Evolutionary conservation across 495 filamentous ascomycete species (phyloP), one percentile per base, ranked within the genome.

Genomic region (Neurospora sp.): DNA sequence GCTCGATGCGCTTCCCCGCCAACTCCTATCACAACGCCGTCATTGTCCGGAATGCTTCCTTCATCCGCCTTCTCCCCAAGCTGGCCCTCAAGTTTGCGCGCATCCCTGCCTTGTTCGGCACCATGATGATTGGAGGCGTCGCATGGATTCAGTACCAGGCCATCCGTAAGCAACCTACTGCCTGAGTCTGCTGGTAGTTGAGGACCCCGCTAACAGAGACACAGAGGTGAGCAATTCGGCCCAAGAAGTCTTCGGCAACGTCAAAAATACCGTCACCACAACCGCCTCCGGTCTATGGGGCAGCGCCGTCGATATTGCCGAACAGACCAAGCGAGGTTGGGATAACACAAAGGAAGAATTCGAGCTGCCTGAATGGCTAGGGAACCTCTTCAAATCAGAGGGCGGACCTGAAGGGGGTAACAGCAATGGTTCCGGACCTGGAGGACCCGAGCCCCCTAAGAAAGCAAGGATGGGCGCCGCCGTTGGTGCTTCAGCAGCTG

Each of bases 101-200:
- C 70, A 83, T 98, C 70, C 96, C 96, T 37, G 95, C 96, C 73
- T 89, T 97, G 83, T 94, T 97, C 79, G 96, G 94, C 41, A 94
- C 92, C 54, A 90, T 92, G 59, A 92, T 92, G 82, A 87, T 99
- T 79, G 94, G 92, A 8, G 92, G 93, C 5, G 79, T 96, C 39
- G 93, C 93, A 54, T 99, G 97, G 86, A 78, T 99, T 40, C 96
- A 99, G 81, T 98, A 98, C 81, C 96, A 98, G 83, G 95, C 96
- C 74, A 90, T 91, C 70, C 92, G 93, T 96, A 88, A 79, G 93
- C 86, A 48, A 16, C 72, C 14, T 54, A 41, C 20, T 40, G 54
- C 11, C 39, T 20, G 3, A 71, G 69, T 35, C 62, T 23, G 18
- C 66, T 10, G 39, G 42, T 42, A 39, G 14, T 16, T 35, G 14